Conservation (phyloP, 2,329 filamentous ascomycete species). For the Pleomassaria siparia region DNA sequence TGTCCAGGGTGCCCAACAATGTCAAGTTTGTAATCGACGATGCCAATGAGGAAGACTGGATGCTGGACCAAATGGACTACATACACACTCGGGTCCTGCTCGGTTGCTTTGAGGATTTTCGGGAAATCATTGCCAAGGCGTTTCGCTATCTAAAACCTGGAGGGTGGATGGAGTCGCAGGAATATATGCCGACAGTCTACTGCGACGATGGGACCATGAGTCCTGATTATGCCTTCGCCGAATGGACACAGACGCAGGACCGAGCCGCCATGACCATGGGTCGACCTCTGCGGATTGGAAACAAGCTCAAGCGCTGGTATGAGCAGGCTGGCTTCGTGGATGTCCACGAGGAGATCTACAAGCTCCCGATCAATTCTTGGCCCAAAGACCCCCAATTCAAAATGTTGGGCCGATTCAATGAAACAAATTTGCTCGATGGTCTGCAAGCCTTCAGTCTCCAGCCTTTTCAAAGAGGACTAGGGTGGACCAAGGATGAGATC, state of each 20-base stretch:
- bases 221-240: constrained; percentile 48
- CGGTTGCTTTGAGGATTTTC: constrained; percentile 61
- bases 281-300: constrained; percentile 54
- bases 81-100: constrained; percentile 62
- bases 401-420: constrained; percentile 52
- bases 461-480: constrained; percentile 46
- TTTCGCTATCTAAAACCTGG: constrained; percentile 59
- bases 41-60: constrained; percentile 60
- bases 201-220: constrained; percentile 59
- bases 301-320: constrained; percentile 57
- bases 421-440: constrained; percentile 50
- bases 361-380: constrained; percentile 57
- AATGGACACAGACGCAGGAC: constrained; percentile 49
- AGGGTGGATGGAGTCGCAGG: constrained; percentile 52
- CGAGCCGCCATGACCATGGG: constrained; percentile 50
- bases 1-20: constrained; percentile 61
- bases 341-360: constrained; percentile 55
- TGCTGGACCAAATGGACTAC: constrained; percentile 58
- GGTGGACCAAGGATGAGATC: constrained; percentile 49
- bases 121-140: constrained; percentile 55
- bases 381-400: constrained; percentile 51
- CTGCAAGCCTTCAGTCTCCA: constrained; percentile 48
- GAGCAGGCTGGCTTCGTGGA: constrained; percentile 60
- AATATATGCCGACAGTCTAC: constrained; percentile 47
- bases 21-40: constrained; percentile 76